Percentiles rank a stretch among this genome's conserved stretches.
These are phyloP conservation scores for Chaetomiaceae sp. DNA, from an alignment of 2,329 filamentous ascomycete genomes.

Conservation along the genomic window DNA sequence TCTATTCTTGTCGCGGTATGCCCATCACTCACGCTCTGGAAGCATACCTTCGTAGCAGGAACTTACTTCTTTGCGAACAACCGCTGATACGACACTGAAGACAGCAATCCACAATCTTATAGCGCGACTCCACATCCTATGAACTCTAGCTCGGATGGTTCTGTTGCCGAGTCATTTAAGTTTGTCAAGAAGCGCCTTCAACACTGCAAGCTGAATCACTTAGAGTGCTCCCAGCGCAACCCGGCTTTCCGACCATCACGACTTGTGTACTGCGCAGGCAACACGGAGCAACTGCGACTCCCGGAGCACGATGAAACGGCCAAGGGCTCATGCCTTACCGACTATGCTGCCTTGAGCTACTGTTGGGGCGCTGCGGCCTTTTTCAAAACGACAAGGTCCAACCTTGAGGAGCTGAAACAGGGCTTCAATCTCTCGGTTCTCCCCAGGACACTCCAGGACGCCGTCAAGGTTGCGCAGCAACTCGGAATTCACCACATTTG, in stretches of 20 bases:
- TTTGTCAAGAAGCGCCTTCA: neutral
- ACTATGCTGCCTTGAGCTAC: neutral
- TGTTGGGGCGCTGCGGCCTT: neutral
- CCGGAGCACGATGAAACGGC: neutral
- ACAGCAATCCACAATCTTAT: no score
- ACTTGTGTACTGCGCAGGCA: neutral
- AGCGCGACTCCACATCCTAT: no score
- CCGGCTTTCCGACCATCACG: neutral
- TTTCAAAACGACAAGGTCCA: neutral
- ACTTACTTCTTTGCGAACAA: no score
- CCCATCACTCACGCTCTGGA: neutral
- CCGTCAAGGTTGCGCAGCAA: neutral
- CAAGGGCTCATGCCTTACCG: neutral
- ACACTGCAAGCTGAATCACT: neutral
- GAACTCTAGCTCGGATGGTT: no score
- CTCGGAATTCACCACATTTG: neutral
- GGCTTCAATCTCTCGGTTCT: neutral
- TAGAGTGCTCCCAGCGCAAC: neutral
- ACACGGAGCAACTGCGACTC: neutral
- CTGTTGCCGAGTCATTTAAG: neutral
- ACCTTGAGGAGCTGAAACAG: neutral
- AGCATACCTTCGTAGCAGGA: no score
- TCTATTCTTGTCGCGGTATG: neutral
- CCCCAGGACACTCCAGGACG: neutral
- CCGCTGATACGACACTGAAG: no score